Conservation (phyloP, 2,329 filamentous ascomycete species). For the Arthrobotrys sphaeroides region DNA sequence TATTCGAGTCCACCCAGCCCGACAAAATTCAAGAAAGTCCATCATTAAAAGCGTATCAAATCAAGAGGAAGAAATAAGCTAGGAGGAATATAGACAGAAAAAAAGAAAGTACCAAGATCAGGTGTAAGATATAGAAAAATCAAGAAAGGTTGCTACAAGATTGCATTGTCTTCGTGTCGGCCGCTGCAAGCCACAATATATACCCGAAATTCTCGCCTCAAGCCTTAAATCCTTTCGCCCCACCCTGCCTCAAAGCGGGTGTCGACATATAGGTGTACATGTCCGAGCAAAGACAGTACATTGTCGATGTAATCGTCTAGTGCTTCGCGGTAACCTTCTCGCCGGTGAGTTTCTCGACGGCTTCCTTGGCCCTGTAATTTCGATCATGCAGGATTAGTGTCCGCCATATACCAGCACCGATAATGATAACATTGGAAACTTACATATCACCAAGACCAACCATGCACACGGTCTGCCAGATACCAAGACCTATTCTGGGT, state of each 20-base stretch:
- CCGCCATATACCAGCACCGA: background rate
- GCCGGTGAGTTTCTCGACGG: constrained; percentile 68
- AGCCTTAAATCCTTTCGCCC: background rate
- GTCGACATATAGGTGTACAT: background rate
- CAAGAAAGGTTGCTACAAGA: constrained; percentile 16
- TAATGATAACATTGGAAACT: constrained; percentile 62
- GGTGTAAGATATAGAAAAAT: background rate
- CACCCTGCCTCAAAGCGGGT: too few species aligned
- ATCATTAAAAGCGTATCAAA: constrained; percentile 40
- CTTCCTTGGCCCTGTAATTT: constrained; percentile 65
- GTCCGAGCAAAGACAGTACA: background rate
- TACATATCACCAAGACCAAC: constrained; percentile 98
- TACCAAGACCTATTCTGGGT: constrained; percentile 89
- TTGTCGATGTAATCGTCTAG: constrained; percentile 58
- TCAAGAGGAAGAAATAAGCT: background rate
- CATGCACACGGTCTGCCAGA: constrained; percentile 99
- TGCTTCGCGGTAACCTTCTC: constrained; percentile 69
- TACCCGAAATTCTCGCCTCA: background rate
- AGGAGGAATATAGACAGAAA: constrained; percentile 27
- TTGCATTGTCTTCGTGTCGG: background rate
- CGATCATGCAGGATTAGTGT: constrained; percentile 51
- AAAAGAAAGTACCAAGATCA: background rate
- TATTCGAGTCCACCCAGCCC: constrained; percentile 6
- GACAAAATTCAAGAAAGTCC: too few species aligned
- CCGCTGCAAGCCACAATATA: constrained; percentile 11